Evolutionary conservation across 1,284 basidiomycete genomes (phyloP).

Genomic region (Leccinum fuscescens): DNA sequence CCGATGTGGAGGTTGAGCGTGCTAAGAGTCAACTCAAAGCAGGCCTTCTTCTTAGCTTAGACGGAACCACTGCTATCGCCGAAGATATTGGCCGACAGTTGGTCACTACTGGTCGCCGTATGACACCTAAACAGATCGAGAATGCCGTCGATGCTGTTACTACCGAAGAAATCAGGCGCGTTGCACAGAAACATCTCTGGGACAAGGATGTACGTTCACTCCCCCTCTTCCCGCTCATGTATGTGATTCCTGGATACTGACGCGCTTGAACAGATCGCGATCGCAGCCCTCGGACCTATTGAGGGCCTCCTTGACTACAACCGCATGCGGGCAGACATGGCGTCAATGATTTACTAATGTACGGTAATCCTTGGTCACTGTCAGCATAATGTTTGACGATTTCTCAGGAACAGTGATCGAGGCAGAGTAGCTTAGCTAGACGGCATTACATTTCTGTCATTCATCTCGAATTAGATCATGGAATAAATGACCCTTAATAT

Average conservation of each 20-base stretch:
- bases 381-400: not conserved
- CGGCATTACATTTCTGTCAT: slow-evolving; percentile 16
- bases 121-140: slow-evolving; percentile 94
- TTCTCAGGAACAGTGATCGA: not conserved
- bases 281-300: slow-evolving; percentile 80
- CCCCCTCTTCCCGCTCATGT: slow-evolving; percentile 1
- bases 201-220: slow-evolving; percentile 79
- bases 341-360: slow-evolving; percentile 67
- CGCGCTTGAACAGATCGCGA: slow-evolving; percentile 55
- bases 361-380: not conserved
- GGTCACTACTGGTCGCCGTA: slow-evolving; percentile 87
- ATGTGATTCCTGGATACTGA: slow-evolving; percentile 12
- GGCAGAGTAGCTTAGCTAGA: slow-evolving; percentile 19
- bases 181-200: slow-evolving; percentile 96
- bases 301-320: slow-evolving; percentile 90
- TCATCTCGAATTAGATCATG: slow-evolving; percentile 21
- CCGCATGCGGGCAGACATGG: slow-evolving; percentile 79
- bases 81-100: slow-evolving; percentile 98
- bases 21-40: slow-evolving; percentile 99
- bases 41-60: slow-evolving; percentile 84
- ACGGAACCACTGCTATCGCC: slow-evolving; percentile 94
- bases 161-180: slow-evolving; percentile 88
- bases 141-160: slow-evolving; percentile 88
- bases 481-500: slow-evolving; percentile 24
- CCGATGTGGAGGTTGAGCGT: slow-evolving; percentile 87